These are phyloP conservation scores for sunflower (Helianthus annuus) DNA, from an alignment of 129 eudicot species.

Conservation along the genomic window DNA sequence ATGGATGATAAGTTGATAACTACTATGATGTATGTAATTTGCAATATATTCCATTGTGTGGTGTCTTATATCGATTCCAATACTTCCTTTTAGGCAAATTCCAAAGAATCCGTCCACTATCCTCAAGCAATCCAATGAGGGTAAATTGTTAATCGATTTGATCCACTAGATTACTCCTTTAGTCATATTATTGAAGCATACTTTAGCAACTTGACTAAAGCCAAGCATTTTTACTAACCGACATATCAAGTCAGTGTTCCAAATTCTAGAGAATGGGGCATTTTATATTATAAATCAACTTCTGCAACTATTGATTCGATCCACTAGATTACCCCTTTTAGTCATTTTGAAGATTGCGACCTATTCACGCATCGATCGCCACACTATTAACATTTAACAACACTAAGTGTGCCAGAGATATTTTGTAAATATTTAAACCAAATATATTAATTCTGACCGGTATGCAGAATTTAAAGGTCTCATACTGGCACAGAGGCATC, in stretches of 20 bases:
- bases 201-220: neutral
- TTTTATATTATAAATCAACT: neutral
- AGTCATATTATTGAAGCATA: conserved; percentile 3
- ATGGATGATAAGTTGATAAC: neutral
- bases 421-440: neutral
- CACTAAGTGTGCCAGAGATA: neutral
- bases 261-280: conserved; percentile 9
- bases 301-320: neutral
- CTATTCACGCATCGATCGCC: too few relatives aligned
- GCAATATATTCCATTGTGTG: conserved; percentile 10
- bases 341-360: too few relatives aligned
- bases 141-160: neutral
- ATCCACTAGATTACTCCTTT: conserved; percentile 11
- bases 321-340: neutral
- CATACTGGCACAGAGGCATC: neutral
- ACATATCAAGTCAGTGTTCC: neutral
- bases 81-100: neutral
- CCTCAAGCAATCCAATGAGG: conserved; percentile 11
- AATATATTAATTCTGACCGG: neutral
- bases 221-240: neutral
- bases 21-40: neutral
- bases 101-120: neutral
- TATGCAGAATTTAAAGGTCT: neutral
- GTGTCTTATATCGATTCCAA: neutral
- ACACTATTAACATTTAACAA: too few relatives aligned